Conservation (phyloP, 768 basidiomycete species). For the Mycena chlorophos region DNA sequence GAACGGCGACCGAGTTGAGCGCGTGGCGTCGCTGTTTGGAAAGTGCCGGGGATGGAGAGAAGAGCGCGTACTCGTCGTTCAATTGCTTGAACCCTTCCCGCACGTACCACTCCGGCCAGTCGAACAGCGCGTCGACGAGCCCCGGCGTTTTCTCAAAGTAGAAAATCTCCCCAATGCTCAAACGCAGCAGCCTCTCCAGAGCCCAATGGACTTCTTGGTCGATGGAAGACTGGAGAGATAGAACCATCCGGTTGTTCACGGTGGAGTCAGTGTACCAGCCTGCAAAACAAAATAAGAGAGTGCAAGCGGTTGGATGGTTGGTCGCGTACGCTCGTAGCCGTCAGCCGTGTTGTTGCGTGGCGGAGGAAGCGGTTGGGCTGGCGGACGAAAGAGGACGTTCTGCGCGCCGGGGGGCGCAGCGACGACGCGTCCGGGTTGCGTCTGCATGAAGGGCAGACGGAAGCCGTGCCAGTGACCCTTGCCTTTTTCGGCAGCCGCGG, state of each 20-base stretch:
- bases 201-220: slow-evolving; percentile 86
- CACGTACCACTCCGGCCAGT: slow-evolving; percentile 86
- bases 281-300: slow-evolving; percentile 33
- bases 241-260: slow-evolving; percentile 84
- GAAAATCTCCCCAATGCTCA: slow-evolving; percentile 81
- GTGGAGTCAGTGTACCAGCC: slow-evolving; percentile 86
- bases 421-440: too few relatives aligned
- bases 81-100: slow-evolving; percentile 54
- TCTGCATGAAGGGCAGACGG: too few relatives aligned
- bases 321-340: slow-evolving; percentile 70
- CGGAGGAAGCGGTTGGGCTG: too few relatives aligned
- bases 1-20: slow-evolving; percentile 79
- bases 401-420: too few relatives aligned
- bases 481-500: too few relatives aligned
- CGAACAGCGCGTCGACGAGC: slow-evolving; percentile 79
- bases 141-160: slow-evolving; percentile 71
- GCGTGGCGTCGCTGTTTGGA: slow-evolving; percentile 69
- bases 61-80: slow-evolving; percentile 47
- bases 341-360: slow-evolving; percentile 33
- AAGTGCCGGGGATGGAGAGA: slow-evolving; percentile 53
- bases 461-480: too few relatives aligned
- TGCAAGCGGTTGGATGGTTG: slow-evolving; percentile 10
- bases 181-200: slow-evolving; percentile 78
- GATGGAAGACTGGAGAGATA: slow-evolving; percentile 84
- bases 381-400: too few relatives aligned